Conservation (phyloP, 202 grass and related monocot genomes). For the Bolboschoenoplectus hybrid region DNA sequence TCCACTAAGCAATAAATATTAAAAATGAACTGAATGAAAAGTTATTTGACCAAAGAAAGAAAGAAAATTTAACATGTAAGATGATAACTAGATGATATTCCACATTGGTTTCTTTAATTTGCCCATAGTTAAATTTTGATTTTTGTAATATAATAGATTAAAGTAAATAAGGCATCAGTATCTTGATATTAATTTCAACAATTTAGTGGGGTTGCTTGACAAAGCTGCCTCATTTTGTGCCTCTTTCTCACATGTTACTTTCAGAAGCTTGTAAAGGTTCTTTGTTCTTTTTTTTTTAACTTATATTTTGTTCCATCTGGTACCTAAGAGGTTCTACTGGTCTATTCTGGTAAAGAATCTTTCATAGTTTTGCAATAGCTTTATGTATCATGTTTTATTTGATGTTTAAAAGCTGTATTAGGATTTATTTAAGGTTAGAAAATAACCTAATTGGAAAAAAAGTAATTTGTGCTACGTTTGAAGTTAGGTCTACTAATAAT, state of each 20-base stretch:
- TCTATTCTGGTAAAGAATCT: neutral
- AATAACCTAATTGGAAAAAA: neutral
- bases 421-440: neutral
- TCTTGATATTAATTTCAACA: neutral
- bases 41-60: neutral
- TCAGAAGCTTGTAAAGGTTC: conserved; percentile 5
- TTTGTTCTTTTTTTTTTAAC: neutral
- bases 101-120: neutral
- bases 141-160: no score
- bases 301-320: neutral
- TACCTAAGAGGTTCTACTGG: neutral
- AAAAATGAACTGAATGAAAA: conserved; percentile 16
- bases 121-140: neutral
- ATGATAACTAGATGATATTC: neutral
- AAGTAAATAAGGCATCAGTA: neutral
- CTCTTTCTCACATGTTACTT: neutral
- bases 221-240: neutral
- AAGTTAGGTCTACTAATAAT: neutral
- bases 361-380: neutral
- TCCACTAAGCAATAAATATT: neutral
- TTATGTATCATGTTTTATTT: neutral
- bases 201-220: conserved; percentile 19
- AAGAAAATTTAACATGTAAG: neutral
- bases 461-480: neutral
- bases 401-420: neutral